Conservation (phyloP, 23 red algal species). For the Chondrus crispus region DNA sequence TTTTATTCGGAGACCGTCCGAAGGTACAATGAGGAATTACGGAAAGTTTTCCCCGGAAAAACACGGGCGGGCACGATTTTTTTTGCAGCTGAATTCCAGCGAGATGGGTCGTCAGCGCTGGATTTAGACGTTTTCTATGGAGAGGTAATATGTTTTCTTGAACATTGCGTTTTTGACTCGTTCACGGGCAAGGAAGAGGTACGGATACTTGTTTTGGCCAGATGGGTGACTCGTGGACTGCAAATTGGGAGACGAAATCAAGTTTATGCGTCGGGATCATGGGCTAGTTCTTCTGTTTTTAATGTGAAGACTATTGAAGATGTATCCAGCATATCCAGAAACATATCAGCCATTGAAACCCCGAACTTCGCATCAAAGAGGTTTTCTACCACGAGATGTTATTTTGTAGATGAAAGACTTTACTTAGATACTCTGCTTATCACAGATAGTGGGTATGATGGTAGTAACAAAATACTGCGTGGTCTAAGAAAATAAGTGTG, state of each 20-base stretch:
- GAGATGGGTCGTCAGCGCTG: background rate
- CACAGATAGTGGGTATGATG: too few species aligned
- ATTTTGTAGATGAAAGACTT: background rate
- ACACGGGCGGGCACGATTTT: background rate
- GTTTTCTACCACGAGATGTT: background rate
- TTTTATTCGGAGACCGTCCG: background rate
- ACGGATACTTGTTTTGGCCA: too few species aligned
- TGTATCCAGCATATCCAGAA: background rate
- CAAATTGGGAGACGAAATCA: too few species aligned
- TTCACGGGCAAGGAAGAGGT: too few species aligned
- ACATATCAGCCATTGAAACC: background rate
- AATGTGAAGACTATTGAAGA: background rate
- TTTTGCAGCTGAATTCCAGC: background rate
- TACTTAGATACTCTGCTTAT: too few species aligned
- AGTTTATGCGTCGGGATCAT: too few species aligned
- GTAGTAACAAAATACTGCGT: too few species aligned
- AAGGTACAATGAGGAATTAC: background rate
- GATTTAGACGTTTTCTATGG: background rate
- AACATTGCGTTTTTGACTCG: background rate
- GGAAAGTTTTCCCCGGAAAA: background rate
- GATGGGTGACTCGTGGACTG: too few species aligned
- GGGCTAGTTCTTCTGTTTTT: background rate
- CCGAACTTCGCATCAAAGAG: background rate
- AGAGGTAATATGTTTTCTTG: background rate
- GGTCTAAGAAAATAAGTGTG: too few species aligned